phyloP scores from a whole-genome alignment of 2,329 filamentous ascomycete species.

The Orbilia brochopaga region DNA sequence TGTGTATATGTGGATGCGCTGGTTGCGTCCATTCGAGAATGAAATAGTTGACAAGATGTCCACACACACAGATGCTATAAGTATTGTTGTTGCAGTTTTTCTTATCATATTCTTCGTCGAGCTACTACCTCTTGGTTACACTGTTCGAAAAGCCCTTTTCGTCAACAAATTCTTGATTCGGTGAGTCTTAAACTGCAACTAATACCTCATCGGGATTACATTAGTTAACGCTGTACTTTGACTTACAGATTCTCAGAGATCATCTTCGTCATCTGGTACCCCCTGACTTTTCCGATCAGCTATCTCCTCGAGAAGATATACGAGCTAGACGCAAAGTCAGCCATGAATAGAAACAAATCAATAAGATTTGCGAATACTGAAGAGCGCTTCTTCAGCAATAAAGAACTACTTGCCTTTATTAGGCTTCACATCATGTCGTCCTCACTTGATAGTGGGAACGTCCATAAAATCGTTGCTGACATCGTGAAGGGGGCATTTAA shows the following conservation, averaged over 20 bases:
- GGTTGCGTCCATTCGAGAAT: neutral
- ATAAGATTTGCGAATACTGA: slow-evolving; percentile 28
- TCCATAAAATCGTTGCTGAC: slow-evolving; percentile 26
- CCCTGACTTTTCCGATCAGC: slow-evolving; percentile 29
- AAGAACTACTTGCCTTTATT: slow-evolving; percentile 32
- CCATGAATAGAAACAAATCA: neutral
- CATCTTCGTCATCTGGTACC: slow-evolving; percentile 33
- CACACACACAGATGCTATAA: slow-evolving; percentile 26
- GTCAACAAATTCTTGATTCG: slow-evolving; percentile 32
- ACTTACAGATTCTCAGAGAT: slow-evolving; percentile 26
- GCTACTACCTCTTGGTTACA: slow-evolving; percentile 38
- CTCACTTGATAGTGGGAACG: slow-evolving; percentile 21
- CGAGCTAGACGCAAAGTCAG: slow-evolving; percentile 2
- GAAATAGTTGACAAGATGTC: neutral
- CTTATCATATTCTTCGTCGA: slow-evolving; percentile 41
- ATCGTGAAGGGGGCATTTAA: slow-evolving; percentile 37
- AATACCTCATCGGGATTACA: neutral
- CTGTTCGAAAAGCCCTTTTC: slow-evolving; percentile 28
- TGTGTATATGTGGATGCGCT: neutral
- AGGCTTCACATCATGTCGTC: slow-evolving; percentile 26
- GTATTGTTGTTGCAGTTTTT: slow-evolving; percentile 39
- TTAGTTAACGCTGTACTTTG: neutral
- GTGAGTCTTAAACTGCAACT: slow-evolving; percentile 10
- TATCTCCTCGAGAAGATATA: slow-evolving; percentile 19
- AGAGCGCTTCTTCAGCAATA: slow-evolving; percentile 42